These are phyloP conservation scores for Colletotrichum tabaci DNA, from an alignment of 2,329 filamentous ascomycete species.

Conservation along the genomic window DNA sequence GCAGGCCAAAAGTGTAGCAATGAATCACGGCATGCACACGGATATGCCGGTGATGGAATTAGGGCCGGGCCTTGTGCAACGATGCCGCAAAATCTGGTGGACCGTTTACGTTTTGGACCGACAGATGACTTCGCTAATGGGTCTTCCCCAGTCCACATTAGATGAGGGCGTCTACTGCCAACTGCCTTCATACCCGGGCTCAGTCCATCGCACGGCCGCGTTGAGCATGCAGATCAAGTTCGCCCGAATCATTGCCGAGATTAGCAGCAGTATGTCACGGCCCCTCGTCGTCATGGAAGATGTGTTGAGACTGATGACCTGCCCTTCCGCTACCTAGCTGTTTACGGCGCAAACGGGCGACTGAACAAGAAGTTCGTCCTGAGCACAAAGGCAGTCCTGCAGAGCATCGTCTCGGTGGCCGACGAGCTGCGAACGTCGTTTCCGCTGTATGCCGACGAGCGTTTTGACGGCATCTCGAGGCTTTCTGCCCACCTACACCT, in stretches of 20 bases:
- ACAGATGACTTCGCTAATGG: slow-evolving; percentile 69
- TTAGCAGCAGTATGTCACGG: slow-evolving; percentile 48
- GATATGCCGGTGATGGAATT: slow-evolving; percentile 62
- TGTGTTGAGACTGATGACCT: not conserved
- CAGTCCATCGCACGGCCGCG: slow-evolving; percentile 46
- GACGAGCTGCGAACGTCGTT: slow-evolving; percentile 51
- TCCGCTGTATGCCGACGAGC: slow-evolving; percentile 49
- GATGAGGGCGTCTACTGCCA: slow-evolving; percentile 66
- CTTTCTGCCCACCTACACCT: slow-evolving; percentile 52
- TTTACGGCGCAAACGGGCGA: slow-evolving; percentile 50
- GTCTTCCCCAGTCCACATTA: slow-evolving; percentile 62
- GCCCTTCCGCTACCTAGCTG: slow-evolving; percentile 41
- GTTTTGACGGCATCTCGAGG: slow-evolving; percentile 52
- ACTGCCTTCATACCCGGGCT: slow-evolving; percentile 50
- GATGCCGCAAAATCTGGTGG: slow-evolving; percentile 68
- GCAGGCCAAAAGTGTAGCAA: slow-evolving; percentile 65
- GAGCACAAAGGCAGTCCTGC: slow-evolving; percentile 51
- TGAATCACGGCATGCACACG: slow-evolving; percentile 68
- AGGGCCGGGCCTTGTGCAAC: slow-evolving; percentile 57
- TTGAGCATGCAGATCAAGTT: slow-evolving; percentile 53
- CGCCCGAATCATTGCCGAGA: slow-evolving; percentile 50
- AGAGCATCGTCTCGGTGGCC: slow-evolving; percentile 48
- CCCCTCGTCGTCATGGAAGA: not conserved
- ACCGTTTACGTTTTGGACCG: slow-evolving; percentile 68
- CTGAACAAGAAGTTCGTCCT: slow-evolving; percentile 51